Evolutionary conservation across 345 rosid genomes (phyloP).

Genomic region (Microthlaspi erraticum): DNA sequence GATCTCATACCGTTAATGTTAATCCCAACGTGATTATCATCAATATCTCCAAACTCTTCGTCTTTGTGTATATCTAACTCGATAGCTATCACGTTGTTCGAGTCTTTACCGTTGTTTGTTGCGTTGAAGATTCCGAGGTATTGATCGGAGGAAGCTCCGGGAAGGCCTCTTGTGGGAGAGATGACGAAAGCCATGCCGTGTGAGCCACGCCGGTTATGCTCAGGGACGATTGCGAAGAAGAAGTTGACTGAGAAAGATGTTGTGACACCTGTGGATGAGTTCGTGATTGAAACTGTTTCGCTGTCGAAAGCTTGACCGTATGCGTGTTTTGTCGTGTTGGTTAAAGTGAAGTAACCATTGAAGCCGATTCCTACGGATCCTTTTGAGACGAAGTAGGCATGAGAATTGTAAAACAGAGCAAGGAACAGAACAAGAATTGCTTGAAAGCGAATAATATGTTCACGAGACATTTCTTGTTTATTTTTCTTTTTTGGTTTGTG

Average conservation of each 20-base stretch:
- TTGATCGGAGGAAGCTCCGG: constrained; percentile 46
- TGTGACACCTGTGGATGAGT: constrained; percentile 43
- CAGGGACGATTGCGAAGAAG: constrained; percentile 60
- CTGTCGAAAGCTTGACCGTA: constrained; percentile 60
- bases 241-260: constrained; percentile 62
- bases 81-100: constrained; percentile 58
- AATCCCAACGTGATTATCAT: constrained; percentile 67
- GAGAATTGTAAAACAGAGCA: constrained; percentile 26
- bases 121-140: constrained; percentile 57
- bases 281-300: constrained; percentile 46
- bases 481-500: constrained; percentile 5
- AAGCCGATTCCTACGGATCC: constrained; percentile 36
- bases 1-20: constrained; percentile 58
- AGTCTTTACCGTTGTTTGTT: constrained; percentile 44
- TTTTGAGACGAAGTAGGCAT: constrained; percentile 23
- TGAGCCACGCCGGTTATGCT: constrained; percentile 37
- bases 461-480: constrained; percentile 28
- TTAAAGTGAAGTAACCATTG: constrained; percentile 53
- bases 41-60: constrained; percentile 49
- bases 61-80: constrained; percentile 58
- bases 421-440: constrained; percentile 34
- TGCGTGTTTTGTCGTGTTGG: constrained; percentile 45
- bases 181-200: constrained; percentile 65
- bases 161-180: constrained; percentile 54
- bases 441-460: constrained; percentile 6